Evolutionary conservation across 257 asterid genomes (phyloP).

Genomic region (Solanum stenotomum): DNA sequence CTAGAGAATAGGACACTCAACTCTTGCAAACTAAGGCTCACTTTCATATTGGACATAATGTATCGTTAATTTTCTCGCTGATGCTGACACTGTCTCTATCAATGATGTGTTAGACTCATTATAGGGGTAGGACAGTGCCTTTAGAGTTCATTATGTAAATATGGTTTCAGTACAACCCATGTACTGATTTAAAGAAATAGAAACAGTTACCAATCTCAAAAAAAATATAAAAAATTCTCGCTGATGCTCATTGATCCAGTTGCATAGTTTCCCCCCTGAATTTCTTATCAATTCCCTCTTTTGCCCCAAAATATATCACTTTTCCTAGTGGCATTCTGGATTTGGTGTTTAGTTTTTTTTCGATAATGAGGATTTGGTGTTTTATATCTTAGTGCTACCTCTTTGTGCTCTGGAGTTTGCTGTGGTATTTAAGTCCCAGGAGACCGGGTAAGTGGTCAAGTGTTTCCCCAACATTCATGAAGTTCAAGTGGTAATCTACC

Average conservation of each 20-base stretch:
- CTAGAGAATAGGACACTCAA: neutral
- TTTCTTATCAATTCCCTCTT: neutral
- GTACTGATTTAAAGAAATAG: no score
- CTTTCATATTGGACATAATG: neutral
- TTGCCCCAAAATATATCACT: neutral
- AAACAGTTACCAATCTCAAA: no score
- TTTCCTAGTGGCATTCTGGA: neutral
- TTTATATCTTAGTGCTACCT: neutral
- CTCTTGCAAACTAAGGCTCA: neutral
- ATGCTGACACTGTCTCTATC: neutral
- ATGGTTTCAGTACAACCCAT: no score
- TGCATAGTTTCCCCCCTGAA: neutral
- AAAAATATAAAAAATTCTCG: no score
- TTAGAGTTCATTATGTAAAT: no score
- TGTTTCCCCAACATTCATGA: neutral
- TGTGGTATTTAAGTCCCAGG: neutral
- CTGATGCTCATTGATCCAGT: neutral
- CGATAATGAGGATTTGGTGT: neutral
- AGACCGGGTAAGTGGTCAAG: neutral
- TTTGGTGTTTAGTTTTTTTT: neutral
- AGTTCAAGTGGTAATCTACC: neutral
- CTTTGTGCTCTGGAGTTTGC: neutral
- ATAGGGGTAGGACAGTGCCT: no score
- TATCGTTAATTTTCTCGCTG: neutral
- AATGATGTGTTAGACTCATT: no score